Evolutionary conservation across 2,329 filamentous ascomycete species (phyloP), one percentile per base, ranked within the genome.

Genomic region (Harringtonia lauricola): DNA sequence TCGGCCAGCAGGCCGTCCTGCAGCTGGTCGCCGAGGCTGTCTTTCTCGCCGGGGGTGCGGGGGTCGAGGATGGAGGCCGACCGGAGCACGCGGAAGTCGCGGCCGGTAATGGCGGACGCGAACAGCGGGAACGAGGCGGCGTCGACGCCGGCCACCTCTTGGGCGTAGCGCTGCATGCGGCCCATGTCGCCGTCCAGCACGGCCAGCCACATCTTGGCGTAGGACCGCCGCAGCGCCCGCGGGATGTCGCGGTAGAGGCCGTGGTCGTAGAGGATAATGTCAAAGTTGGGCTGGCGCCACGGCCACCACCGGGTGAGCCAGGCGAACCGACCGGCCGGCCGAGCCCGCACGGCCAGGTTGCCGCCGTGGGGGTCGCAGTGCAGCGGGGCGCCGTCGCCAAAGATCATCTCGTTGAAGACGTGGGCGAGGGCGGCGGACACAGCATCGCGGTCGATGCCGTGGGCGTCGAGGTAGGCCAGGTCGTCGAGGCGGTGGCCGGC

Each of bases 381-480:
- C 33, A 98, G 67, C 0, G 92, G 88, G 0, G 90, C 90, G 47
- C 82, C 75, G 42, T 81, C 76, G 39, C 90, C 89, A 52, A 98
- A 98, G 53, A 98, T 95, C 92, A 98, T 98, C 60, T 96, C 89
- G 68, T 98, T 98, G 73, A 98, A 98, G 47, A 98, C 87, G 47
- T 82, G 80, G 0, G 92, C 83, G 4, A 98, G 70, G 0, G 88
- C 84, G 1, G 90, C 89, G 0, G 89, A 94, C 6, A 98, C 92
- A 62, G 96, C 90, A 57, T 96, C 92, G 18, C 92, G 80, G 61
- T 94, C 87, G 58, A 98, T 98, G 46, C 78, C 75, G 59, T 94
- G 84, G 8, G 72, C 68, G 60, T 96, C 92, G 4, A 98, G 70
- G 58, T 85, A 96, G 15, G 77, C 78, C 1, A 96, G 74, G 58